Conservation (phyloP, 2,329 filamentous ascomycete genomes). For the Tolypocladium album region DNA sequence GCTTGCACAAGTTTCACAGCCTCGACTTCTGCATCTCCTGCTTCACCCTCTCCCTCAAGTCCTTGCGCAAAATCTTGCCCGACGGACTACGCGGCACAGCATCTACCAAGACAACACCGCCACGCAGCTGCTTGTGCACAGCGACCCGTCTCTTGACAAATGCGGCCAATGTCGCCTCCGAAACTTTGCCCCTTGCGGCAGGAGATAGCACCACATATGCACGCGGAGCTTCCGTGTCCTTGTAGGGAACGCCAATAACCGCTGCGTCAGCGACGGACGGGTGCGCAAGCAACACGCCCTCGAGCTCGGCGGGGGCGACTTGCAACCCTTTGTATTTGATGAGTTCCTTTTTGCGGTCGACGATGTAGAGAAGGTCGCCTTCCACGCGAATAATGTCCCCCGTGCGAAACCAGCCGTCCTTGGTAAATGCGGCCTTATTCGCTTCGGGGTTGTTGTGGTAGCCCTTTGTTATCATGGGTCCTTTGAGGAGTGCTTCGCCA, state of each 20-base stretch:
- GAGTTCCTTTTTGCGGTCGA: constrained; percentile 66
- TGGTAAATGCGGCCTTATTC: constrained; percentile 46
- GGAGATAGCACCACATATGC: constrained; percentile 20
- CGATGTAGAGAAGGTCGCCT: constrained; percentile 62
- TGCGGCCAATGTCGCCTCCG: constrained; percentile 12
- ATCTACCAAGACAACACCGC: constrained; percentile 56
- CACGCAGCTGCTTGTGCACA: constrained; percentile 54
- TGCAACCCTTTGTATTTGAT: constrained; percentile 50
- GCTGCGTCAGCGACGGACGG: constrained; percentile 43
- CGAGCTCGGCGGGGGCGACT: constrained; percentile 56
- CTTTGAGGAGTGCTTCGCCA: constrained; percentile 58
- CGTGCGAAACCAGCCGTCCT: constrained; percentile 59
- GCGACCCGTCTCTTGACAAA: constrained; percentile 24
- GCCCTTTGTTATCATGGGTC: constrained; percentile 61
- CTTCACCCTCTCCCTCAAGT: constrained; percentile 21
- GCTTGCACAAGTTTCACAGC: constrained; percentile 11
- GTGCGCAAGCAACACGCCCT: constrained; percentile 29
- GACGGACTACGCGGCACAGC: constrained; percentile 56
- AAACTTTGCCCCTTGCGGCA: constrained; percentile 10
- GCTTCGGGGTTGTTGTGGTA: constrained; percentile 60
- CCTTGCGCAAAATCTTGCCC: constrained; percentile 34
- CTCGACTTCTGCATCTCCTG: constrained; percentile 13
- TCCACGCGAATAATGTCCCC: constrained; percentile 70
- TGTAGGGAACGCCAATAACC: constrained; percentile 45
- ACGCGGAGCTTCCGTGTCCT: constrained; percentile 37